These are phyloP conservation scores for Sclerotinia sclerotiorum DNA, from an alignment of 2,329 filamentous ascomycete genomes.

Conservation along the genomic window DNA sequence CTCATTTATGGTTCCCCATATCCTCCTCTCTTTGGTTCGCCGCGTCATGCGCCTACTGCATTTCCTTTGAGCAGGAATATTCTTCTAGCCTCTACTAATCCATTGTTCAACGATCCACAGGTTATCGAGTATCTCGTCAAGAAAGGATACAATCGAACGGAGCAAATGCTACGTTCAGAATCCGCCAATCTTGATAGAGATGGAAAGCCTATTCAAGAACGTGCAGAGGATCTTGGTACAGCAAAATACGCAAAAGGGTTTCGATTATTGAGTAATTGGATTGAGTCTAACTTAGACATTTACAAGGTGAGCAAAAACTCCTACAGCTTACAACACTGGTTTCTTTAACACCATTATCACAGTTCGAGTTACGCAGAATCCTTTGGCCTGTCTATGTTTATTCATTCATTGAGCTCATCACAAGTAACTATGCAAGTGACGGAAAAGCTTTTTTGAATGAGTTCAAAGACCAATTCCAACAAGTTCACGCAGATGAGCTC, in stretches of 20 bases:
- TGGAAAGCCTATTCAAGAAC: slow-evolving; percentile 68
- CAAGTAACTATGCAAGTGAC: slow-evolving; percentile 69
- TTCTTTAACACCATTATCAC: slow-evolving; percentile 13
- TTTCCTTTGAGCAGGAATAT: background rate
- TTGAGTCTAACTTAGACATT: slow-evolving; percentile 87
- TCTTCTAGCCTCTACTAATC: background rate
- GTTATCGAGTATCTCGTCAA: slow-evolving; percentile 95
- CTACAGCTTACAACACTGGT: no score
- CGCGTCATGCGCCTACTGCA: background rate
- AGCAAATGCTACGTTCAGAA: slow-evolving; percentile 89
- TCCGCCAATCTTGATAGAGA: slow-evolving; percentile 80
- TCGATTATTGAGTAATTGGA: slow-evolving; percentile 73
- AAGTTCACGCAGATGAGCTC: slow-evolving; percentile 77
- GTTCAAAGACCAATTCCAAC: slow-evolving; percentile 70
- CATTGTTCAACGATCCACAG: slow-evolving; percentile 42
- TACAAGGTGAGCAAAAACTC: slow-evolving; percentile 68
- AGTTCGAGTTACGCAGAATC: slow-evolving; percentile 84
- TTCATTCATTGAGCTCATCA: slow-evolving; percentile 79
- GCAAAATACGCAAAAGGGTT: slow-evolving; percentile 77
- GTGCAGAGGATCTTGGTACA: slow-evolving; percentile 68
- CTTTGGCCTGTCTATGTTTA: slow-evolving; percentile 95
- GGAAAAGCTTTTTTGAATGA: slow-evolving; percentile 69
- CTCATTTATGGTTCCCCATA: background rate
- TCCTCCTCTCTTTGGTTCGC: background rate
- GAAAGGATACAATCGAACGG: slow-evolving; percentile 89